Evolutionary conservation across 345 rosid genomes (phyloP).

Genomic region (Salix arbutifolia): DNA sequence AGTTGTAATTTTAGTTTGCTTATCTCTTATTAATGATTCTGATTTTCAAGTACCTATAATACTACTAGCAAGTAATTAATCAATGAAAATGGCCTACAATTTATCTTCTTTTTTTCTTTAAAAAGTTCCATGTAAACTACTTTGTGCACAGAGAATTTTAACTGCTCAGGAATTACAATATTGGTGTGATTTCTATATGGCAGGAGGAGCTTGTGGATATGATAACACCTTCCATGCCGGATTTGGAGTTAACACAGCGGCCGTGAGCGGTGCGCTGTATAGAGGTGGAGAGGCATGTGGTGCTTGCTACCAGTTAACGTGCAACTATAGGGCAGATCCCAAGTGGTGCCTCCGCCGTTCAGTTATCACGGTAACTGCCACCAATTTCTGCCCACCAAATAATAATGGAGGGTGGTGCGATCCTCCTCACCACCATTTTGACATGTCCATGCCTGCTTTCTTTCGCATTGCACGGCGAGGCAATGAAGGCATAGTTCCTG

Average conservation of each 20-base stretch:
- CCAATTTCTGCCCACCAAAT: conserved; percentile 79
- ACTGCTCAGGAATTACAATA: not conserved
- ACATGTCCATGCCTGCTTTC: conserved; percentile 75
- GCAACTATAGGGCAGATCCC: conserved; percentile 56
- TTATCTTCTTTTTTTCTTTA: too few species aligned
- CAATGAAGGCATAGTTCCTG: conserved; percentile 74
- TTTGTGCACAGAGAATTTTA: too few species aligned
- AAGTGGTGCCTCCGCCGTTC: conserved; percentile 68
- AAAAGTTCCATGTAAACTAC: too few species aligned
- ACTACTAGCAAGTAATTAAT: too few species aligned
- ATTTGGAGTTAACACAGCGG: conserved; percentile 69
- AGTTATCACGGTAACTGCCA: conserved; percentile 59
- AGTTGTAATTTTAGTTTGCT: too few species aligned
- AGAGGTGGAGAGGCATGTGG: conserved; percentile 69
- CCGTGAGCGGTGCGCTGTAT: conserved; percentile 62
- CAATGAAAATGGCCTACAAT: too few species aligned
- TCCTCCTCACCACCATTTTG: conserved; percentile 73
- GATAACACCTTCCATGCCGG: conserved; percentile 74
- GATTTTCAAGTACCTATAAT: too few species aligned
- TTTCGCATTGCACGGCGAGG: conserved; percentile 61
- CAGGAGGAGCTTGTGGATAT: conserved; percentile 90
- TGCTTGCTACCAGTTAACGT: conserved; percentile 63
- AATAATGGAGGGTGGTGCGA: conserved; percentile 82
- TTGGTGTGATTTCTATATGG: too few species aligned
- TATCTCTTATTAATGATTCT: too few species aligned